Evolutionary conservation across 2,329 filamentous ascomycete genomes (phyloP), one percentile per base, ranked within the genome.

Genomic region (Lachnellula arida): DNA sequence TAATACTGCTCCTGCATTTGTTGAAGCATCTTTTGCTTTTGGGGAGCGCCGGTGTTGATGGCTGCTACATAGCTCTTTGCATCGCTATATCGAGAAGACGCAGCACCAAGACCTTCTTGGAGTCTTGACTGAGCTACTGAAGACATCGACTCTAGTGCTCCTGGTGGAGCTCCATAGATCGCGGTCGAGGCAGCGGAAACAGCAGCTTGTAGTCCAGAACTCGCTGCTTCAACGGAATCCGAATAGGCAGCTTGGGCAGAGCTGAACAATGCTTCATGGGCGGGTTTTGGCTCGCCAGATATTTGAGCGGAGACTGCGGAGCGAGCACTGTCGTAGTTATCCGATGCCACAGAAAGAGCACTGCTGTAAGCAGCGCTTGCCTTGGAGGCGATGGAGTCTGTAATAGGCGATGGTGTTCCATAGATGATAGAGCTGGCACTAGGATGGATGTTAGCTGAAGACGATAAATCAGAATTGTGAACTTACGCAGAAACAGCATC

Each of bases 71-170:
- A 85, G 53, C 83, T 77, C 70, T 86, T 85, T n/a, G 85, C 85
- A 52, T 76, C 82, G 49, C 85, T 79, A 63, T 89, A 89, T 65
- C 91, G 87, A 37, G 85, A 79, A 51, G 87, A 87, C 6, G 89
- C 89, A 68, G 80, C 80, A 51, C 80, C 79, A 5, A 89, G 76
- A n/a, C 87, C 88, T 64, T 90, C 85, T 14, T 82, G 80, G 15
- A 93, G 76, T 54, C 81, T 81, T 34, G 86, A 84, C 0, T 87
- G 81, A 0, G 89, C 90, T 61, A 91, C 81, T 0, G 87, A 84
- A 51, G 80, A 81, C 32, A 86, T 79, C 5, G 79, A 82, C 57
- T 78, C 76, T 17, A 83, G 71, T 9, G 77, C 75, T 12, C 76
- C 78, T 58, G 73, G 71, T 56, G 71, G 78, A 1, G 85, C 85